Evolutionary conservation across 306 rosid genomes (phyloP).

Genomic region (Crataegus laevigata): DNA sequence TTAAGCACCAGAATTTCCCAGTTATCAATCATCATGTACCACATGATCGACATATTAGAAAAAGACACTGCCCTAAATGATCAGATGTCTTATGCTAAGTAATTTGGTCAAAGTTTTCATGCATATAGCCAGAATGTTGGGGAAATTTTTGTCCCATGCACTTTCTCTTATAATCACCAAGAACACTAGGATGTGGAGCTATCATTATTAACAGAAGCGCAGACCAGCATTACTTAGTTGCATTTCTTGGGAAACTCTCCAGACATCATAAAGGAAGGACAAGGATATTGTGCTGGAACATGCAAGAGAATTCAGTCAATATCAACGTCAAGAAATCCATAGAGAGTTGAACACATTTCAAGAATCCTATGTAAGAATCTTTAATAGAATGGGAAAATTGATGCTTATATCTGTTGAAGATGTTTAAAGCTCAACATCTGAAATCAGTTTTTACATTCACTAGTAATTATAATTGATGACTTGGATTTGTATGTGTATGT

Average conservation of each 20-base stretch:
- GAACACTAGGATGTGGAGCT: not conserved
- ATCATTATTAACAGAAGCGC: not conserved
- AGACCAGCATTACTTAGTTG: not conserved
- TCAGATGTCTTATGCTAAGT: not conserved
- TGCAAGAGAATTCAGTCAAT: not conserved
- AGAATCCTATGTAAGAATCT: not conserved
- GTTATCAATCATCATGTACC: not conserved
- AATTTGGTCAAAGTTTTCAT: not conserved
- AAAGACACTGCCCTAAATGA: not conserved
- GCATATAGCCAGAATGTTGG: not conserved
- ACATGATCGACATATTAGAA: not conserved
- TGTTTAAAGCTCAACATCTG: not conserved
- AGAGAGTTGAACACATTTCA: not conserved
- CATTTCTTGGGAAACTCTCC: not conserved
- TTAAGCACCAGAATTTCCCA: not conserved
- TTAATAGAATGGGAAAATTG: not conserved
- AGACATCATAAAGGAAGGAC: not conserved
- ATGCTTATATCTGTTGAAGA: not conserved
- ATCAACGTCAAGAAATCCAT: not conserved
- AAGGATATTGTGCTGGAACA: not conserved
- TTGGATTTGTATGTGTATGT: not conserved
- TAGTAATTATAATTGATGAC: not conserved
- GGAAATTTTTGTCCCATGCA: not conserved
- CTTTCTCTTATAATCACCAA: not conserved
- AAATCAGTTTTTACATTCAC: not conserved